Evolutionary conservation across 1,284 basidiomycete genomes (phyloP), one percentile per base, ranked within the genome.

Genomic region (Trichosporon asahii): DNA sequence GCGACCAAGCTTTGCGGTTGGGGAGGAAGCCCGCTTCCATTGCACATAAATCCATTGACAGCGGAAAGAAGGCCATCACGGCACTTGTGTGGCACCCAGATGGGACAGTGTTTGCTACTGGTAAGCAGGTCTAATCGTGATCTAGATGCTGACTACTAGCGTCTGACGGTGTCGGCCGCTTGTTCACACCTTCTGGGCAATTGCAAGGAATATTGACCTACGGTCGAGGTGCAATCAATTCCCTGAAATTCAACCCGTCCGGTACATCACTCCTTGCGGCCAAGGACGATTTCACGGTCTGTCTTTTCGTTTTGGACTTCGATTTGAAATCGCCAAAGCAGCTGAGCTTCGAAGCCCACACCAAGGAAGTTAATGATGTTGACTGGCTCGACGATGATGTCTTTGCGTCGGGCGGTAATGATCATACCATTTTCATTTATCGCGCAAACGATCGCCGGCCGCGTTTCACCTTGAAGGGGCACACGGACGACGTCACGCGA

Each of bases 331-430:
- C 71, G 3, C 73, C 70, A 2, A 72, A 72, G 21, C 71, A 72
- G 23, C 46, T 74, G 14, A 70, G 69, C 21, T 82, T 78, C 66
- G 76, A 79, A 21, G 69, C 76, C 0, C 80, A 82, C 70, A 78
- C 77, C 0, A 79, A 81, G 65, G 79, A 81, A 63, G 81, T 83
- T 7, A 82, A 82, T 70, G 81, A 83, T 31, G 77, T 83, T 2
- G 81, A 83, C 37, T 83, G 81, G 81, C 74, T 81, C 1, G 81
- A 83, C 66, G 79, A 83, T 66, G 73, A 79, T 14, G 76, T 82
- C 33, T 83, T 83, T 55, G 80, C 80, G 0, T 79, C 78, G 0
- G 78, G 76, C 3, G 79, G 77, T 9, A 81, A 82, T 68, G 81
- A 83, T 64, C 78, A 79, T 64, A 77, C 74, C 0, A 77, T 81